A percentile compares a stretch with the other conserved stretches of the same genome.
phyloP scores from a whole-genome alignment of 2,329 filamentous ascomycete species.

The Aspergillus sp. region DNA sequence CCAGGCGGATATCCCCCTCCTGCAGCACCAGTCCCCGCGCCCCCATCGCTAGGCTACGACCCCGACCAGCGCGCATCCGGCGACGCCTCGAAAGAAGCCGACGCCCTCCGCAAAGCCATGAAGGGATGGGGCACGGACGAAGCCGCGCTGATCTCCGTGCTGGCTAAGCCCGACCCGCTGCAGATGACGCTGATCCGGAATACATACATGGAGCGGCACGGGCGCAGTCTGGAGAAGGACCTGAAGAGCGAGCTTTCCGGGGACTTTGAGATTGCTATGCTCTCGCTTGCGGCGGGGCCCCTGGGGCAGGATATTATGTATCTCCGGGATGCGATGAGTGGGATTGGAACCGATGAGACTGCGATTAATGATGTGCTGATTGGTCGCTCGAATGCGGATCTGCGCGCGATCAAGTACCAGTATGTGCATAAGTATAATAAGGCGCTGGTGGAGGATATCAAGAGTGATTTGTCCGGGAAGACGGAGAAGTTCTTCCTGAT shows the following conservation, averaged over 20 bases:
- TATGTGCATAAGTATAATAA: conserved; percentile 66
- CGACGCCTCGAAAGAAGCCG: conserved; percentile 59
- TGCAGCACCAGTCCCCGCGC: conserved; percentile 45
- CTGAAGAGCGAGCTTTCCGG: conserved; percentile 70
- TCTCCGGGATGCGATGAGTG: conserved; percentile 53
- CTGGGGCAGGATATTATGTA: conserved; percentile 70
- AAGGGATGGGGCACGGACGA: conserved; percentile 55
- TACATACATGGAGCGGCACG: conserved; percentile 62
- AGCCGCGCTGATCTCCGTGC: conserved; percentile 64
- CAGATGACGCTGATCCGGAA: conserved; percentile 66
- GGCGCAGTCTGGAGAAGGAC: conserved; percentile 69
- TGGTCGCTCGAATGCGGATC: conserved; percentile 72
- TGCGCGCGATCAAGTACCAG: conserved; percentile 72
- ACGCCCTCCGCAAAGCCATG: conserved; percentile 73
- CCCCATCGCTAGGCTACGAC: conserved; percentile 69
- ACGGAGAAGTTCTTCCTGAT: conserved; percentile 81
- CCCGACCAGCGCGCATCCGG: conserved; percentile 61
- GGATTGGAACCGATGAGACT: conserved; percentile 73
- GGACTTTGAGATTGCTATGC: conserved; percentile 68
- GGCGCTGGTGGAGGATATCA: conserved; percentile 67
- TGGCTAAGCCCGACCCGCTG: conserved; percentile 70
- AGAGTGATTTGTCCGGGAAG: conserved; percentile 72
- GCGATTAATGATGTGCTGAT: conserved; percentile 78
- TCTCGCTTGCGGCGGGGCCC: conserved; percentile 71
- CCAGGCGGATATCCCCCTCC: conserved; percentile 3